Conservation (phyloP, 768 basidiomycete genomes). For the Pleurotus salmoneostramineus region DNA sequence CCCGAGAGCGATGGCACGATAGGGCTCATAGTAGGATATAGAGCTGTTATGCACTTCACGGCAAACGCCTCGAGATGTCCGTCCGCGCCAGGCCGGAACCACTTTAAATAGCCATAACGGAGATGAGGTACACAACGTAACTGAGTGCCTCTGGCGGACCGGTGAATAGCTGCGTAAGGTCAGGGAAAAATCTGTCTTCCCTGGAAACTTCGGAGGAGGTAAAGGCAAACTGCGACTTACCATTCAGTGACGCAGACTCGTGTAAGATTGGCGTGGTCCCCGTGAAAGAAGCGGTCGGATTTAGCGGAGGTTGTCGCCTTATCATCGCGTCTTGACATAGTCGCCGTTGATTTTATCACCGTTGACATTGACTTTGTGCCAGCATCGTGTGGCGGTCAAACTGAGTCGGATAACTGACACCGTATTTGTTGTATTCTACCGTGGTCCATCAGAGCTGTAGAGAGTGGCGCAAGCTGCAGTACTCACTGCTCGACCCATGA, state of each 20-base stretch:
- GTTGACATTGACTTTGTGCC: neutral
- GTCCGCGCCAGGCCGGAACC: neutral
- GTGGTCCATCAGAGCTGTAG: too few relatives aligned
- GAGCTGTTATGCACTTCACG: neutral
- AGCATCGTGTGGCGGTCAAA: neutral
- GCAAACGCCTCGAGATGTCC: neutral
- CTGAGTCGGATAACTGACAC: too few relatives aligned
- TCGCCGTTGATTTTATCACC: neutral
- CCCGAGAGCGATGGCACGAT: neutral
- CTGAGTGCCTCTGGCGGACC: neutral
- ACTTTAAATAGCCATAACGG: neutral
- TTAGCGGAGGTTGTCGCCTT: neutral
- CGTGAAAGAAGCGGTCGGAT: conserved; percentile 1
- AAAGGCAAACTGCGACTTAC: neutral
- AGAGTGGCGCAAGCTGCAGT: neutral
- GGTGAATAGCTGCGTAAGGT: neutral
- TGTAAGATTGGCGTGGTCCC: neutral
- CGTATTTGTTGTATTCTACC: too few relatives aligned
- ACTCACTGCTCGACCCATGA: neutral
- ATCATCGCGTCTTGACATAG: neutral
- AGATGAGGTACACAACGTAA: neutral
- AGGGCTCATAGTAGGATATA: neutral
- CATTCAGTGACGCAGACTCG: neutral
- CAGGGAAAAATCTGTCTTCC: neutral
- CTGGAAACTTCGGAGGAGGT: neutral